Conservation (phyloP, 805 yeast species). For the Spencermartinsiella europaea region DNA sequence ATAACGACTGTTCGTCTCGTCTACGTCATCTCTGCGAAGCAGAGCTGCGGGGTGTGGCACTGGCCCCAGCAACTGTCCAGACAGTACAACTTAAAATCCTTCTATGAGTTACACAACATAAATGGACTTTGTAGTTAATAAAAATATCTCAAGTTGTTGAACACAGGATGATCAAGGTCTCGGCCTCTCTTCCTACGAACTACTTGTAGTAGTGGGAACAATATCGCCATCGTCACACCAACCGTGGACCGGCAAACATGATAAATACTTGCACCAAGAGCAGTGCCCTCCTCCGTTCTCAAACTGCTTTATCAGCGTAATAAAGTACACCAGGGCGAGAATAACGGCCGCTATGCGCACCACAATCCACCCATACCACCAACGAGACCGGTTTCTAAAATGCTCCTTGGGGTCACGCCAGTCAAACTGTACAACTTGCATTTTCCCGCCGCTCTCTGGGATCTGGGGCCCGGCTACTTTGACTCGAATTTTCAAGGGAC, state of each 20-base stretch:
- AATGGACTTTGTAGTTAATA: too few species aligned
- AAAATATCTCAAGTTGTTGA: too few species aligned
- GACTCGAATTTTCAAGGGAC: conserved; percentile 40
- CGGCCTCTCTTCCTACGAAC: too few species aligned
- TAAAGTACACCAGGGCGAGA: conserved; percentile 47
- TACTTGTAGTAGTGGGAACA: too few species aligned
- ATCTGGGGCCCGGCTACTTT: conserved; percentile 9
- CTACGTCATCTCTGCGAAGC: too few species aligned
- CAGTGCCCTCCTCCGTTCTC: conserved; percentile 48
- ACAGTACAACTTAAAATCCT: too few species aligned
- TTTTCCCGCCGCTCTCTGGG: conserved; percentile 8
- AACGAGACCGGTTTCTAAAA: conserved; percentile 22
- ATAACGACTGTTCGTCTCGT: too few species aligned
- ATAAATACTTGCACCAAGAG: conserved; percentile 68
- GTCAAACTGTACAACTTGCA: conserved; percentile 21
- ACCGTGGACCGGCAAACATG: conserved; percentile 62
- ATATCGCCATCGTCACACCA: conserved; percentile 58
- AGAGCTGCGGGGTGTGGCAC: too few species aligned
- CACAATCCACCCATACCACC: conserved; percentile 49
- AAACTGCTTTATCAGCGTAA: conserved; percentile 44
- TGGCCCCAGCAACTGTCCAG: too few species aligned
- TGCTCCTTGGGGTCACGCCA: conserved; percentile 20
- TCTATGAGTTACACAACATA: too few species aligned
- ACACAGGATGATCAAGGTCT: too few species aligned
- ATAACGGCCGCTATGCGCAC: conserved; percentile 44